Evolutionary conservation across 2,329 filamentous ascomycete genomes (phyloP).

Genomic region (Neospermospora avenae): DNA sequence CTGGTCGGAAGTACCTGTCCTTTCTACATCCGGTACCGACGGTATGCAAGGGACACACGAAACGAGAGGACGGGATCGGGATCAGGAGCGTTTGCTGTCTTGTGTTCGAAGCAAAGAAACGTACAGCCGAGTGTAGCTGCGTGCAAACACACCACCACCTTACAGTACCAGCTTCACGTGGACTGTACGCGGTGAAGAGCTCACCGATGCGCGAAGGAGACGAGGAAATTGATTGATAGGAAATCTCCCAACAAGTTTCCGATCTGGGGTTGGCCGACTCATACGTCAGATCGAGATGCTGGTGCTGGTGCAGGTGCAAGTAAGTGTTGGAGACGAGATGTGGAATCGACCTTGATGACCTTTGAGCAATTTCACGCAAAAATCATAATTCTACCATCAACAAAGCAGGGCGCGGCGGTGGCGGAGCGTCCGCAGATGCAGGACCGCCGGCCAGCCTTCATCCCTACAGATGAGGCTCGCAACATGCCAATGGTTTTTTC

Average conservation of each 20-base stretch:
- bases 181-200: background rate
- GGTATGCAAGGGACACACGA: background rate
- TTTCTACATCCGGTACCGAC: background rate
- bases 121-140: background rate
- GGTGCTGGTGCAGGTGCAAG: no score
- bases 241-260: background rate
- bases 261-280: no score
- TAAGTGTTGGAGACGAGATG: no score
- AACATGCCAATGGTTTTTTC: background rate
- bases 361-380: background rate
- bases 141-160: background rate
- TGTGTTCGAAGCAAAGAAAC: background rate
- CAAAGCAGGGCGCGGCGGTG: background rate
- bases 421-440: background rate
- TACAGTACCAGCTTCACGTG: background rate
- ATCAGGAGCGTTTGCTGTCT: background rate
- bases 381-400: background rate
- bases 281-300: background rate
- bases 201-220: background rate
- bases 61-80: no score
- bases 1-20: background rate
- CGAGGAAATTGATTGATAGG: background rate
- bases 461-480: slow-evolving; percentile 9
- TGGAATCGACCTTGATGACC: no score
- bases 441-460: background rate